Conservation (phyloP, 257 asterid species). For the Anisodus acutangulus region DNA sequence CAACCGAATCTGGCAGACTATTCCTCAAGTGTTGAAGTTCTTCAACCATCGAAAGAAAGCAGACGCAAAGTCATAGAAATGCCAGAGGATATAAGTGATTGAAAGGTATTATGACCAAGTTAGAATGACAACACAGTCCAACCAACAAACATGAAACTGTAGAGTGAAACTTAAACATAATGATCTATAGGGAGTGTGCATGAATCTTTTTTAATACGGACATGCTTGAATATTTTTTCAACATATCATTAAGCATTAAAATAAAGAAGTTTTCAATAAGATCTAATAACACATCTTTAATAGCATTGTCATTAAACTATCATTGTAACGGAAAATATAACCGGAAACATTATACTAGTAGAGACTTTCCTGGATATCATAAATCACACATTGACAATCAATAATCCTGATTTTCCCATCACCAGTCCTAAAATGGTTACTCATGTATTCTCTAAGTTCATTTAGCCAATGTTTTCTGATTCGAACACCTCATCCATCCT, state of each 20-base stretch:
- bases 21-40: not conserved
- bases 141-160: not conserved
- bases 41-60: not conserved
- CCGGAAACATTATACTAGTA: not conserved
- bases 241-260: not conserved
- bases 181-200: not conserved
- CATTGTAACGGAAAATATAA: not conserved
- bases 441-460: not conserved
- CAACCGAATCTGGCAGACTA: not conserved
- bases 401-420: not conserved
- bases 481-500: not conserved
- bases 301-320: not conserved
- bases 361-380: not conserved
- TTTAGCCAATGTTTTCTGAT: too few species aligned
- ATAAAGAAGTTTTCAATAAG: not conserved
- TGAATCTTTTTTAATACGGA: not conserved
- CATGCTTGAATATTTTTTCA: too few species aligned
- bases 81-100: not conserved
- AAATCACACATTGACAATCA: not conserved
- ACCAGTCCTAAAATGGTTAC: not conserved
- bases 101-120: not conserved
- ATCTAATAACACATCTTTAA: not conserved
- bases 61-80: not conserved
- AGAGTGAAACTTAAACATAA: not conserved
- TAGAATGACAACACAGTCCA: not conserved